Evolutionary conservation across 108 stramenopile species (phyloP), one percentile per base, ranked within the genome.

Genomic region (Skeletonema menzelii): DNA sequence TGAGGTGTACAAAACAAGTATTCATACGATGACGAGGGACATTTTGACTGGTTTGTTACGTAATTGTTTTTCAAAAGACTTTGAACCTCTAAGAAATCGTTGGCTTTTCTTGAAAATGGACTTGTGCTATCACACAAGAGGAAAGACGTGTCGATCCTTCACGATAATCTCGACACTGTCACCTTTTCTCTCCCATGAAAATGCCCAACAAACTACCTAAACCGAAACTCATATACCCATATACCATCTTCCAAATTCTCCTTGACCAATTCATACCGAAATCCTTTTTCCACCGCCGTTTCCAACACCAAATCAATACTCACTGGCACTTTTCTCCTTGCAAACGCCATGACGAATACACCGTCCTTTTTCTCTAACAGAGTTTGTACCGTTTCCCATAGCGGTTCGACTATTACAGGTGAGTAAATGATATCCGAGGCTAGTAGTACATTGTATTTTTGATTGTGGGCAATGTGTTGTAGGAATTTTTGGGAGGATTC

Each of bases 351-450:
- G 57, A 82, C 75, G 69, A 88, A 90, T 26, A 75, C 56, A n/a
- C 83, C 89, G 42, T 73, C 38, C 13, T 22, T 8, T 24, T 20
- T 53, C 2, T 68, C 67, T 24, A 91, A 38, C 24, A 91, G 56
- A 6, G 58, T 67, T n/a, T 80, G 64, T 0, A 91, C 69, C 0
- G 90, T 91, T 56, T 86, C 82, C 77, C 79, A 88, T 17, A 91
- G 56, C 5, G 90, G 90, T 28, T 70, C 56, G 15, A 91, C 67
- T 30, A 91, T 84, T 5, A 67, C 61, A 11, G 67, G 64, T 14
- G 84, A 79, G 61, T 91, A 91, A 19, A 91, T 76, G 17, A 91
- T 69, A 65, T 91, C 90, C 31, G 86, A 83, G 11, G 84, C 90
- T 30, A 91, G 40, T 57, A 91, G 65, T 10, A 85, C 40, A 58